These are phyloP conservation scores for Ensete glaucum DNA, from an alignment of 176 grass and related monocot species.

Conservation along the genomic window DNA sequence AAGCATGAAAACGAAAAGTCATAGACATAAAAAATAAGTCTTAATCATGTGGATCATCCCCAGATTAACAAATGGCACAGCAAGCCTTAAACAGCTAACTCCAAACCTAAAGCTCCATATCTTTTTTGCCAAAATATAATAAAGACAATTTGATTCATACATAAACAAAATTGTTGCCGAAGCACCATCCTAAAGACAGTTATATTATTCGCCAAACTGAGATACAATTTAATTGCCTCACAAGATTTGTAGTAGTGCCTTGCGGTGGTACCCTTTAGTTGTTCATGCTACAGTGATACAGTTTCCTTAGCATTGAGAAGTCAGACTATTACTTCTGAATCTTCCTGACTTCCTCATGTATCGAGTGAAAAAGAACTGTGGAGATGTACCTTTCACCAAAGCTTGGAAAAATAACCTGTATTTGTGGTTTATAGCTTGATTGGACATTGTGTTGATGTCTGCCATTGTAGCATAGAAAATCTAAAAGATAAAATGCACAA, in stretches of 20 bases:
- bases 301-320: background rate
- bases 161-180: background rate
- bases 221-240: background rate
- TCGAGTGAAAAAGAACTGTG: constrained; percentile 56
- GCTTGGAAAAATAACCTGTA: constrained; percentile 89
- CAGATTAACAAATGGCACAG: no score
- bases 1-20: no score
- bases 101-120: no score
- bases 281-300: background rate
- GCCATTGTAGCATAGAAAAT: background rate
- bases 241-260: background rate
- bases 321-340: constrained; percentile 35
- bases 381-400: constrained; percentile 89
- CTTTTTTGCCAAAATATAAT: no score
- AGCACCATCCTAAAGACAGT: background rate
- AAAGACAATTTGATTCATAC: background rate
- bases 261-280: background rate
- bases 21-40: no score
- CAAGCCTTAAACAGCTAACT: no score
- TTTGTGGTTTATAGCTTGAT: background rate
- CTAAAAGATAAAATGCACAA: background rate
- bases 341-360: constrained; percentile 72
- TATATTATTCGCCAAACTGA: background rate
- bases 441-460: background rate
- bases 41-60: no score